Conservation (phyloP, 1,284 basidiomycete genomes). For the Cryptococcus hybrid region DNA sequence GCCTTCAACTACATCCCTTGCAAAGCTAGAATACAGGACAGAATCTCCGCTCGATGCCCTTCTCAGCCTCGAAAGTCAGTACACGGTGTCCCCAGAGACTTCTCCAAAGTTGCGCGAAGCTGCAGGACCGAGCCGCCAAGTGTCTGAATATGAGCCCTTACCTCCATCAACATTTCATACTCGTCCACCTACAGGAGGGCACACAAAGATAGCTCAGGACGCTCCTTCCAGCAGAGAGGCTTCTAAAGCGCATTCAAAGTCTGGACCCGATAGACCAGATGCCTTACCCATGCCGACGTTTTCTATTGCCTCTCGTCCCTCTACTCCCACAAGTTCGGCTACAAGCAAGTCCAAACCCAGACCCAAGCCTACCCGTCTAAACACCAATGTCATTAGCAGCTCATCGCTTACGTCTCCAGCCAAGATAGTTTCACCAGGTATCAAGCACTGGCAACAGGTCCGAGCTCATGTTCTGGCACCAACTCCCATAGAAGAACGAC, state of each 20-base stretch:
- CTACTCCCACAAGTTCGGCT: constrained; percentile 11
- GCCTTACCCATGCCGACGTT: constrained; percentile 5
- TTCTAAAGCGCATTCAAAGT: constrained; percentile 8
- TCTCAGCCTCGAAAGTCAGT: constrained; percentile 21
- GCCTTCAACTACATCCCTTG: constrained; percentile 11
- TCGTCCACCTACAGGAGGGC: background rate
- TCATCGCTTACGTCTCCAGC: constrained; percentile 16
- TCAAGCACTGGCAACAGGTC: constrained; percentile 46
- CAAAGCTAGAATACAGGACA: constrained; percentile 2
- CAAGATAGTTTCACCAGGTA: constrained; percentile 32
- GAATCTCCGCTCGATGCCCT: constrained; percentile 18
- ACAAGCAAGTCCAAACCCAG: constrained; percentile 15
- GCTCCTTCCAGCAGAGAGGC: constrained; percentile 6
- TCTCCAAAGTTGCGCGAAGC: constrained; percentile 13
- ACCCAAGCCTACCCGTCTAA: constrained; percentile 27
- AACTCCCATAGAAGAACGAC: constrained; percentile 26
- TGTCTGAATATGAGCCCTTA: background rate
- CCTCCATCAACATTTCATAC: background rate
- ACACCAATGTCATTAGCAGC: constrained; percentile 23
- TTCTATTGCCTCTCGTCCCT: constrained; percentile 12
- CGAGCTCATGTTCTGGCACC: constrained; percentile 37
- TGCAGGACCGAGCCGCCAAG: background rate
- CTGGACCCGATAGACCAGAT: constrained; percentile 1
- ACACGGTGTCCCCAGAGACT: constrained; percentile 22
- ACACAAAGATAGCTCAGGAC: background rate